These are phyloP conservation scores for Cicer arietinum DNA, from an alignment of 306 rosid genomes.

Conservation along the genomic window DNA sequence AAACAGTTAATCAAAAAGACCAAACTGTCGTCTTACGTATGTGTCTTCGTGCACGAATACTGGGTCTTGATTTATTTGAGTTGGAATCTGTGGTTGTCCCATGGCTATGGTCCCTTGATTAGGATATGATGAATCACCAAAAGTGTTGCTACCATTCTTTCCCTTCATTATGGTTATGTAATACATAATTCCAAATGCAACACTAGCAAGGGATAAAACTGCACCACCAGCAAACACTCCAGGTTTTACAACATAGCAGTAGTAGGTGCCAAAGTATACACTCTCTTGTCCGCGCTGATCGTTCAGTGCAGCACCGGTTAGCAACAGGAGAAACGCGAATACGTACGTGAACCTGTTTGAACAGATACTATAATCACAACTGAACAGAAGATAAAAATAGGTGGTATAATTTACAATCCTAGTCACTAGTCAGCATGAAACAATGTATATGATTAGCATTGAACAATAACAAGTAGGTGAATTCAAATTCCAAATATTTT, in stretches of 20 bases:
- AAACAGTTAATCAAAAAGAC: not conserved
- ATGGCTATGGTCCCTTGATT: constrained; percentile 76
- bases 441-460: too few species aligned
- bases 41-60: constrained; percentile 95
- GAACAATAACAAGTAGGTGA: too few species aligned
- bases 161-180: constrained; percentile 55
- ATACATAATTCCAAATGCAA: constrained; percentile 68
- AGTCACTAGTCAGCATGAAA: not conserved
- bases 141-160: constrained; percentile 47
- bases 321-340: constrained; percentile 69
- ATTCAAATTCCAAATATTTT: too few species aligned
- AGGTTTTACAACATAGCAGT: constrained; percentile 80
- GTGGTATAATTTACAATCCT: not conserved
- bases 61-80: constrained; percentile 62
- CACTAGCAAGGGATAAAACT: constrained; percentile 61
- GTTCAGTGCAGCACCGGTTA: constrained; percentile 75
- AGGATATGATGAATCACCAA: constrained; percentile 50
- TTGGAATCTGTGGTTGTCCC: constrained; percentile 86
- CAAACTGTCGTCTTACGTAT: constrained; percentile 72
- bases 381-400: not conserved
- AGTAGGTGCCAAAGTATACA: constrained; percentile 63
- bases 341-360: constrained; percentile 78
- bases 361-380: constrained; percentile 30
- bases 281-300: constrained; percentile 56
- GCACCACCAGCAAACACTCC: constrained; percentile 83